phyloP scores from a whole-genome alignment of 75 land plant species.

The Pinus albicaulis region DNA sequence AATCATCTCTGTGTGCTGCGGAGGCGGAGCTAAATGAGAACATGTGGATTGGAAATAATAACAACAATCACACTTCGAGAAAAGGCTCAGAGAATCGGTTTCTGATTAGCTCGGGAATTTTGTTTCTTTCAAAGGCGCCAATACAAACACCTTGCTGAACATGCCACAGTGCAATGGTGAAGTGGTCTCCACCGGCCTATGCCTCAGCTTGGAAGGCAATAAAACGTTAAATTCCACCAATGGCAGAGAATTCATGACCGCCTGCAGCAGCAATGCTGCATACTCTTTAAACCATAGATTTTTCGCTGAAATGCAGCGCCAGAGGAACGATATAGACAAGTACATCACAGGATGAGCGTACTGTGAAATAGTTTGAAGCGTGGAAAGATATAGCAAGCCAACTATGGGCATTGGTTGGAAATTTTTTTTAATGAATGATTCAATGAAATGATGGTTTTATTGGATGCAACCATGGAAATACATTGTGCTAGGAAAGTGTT shows the following conservation, averaged over 20 bases:
- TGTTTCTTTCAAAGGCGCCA: not conserved
- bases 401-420: too few species aligned
- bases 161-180: not conserved
- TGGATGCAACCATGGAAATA: too few species aligned
- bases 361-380: too few species aligned
- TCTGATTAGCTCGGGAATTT: not conserved
- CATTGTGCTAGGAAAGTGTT: too few species aligned
- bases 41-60: slow-evolving; percentile 6
- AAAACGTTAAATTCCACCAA: not conserved
- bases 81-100: slow-evolving; percentile 6
- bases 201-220: slow-evolving; percentile 1
- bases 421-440: too few species aligned
- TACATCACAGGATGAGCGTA: too few species aligned
- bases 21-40: not conserved
- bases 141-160: not conserved
- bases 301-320: not conserved
- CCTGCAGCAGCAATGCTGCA: not conserved
- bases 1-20: too few species aligned
- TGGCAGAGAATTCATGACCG: not conserved
- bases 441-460: too few species aligned
- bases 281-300: not conserved
- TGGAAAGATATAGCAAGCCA: too few species aligned
- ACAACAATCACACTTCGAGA: not conserved
- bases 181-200: not conserved
- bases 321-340: not conserved